Evolutionary conservation across 225 moss, liverwort and hornwort genomes (phyloP).

Genomic region (Ulota crispa): DNA sequence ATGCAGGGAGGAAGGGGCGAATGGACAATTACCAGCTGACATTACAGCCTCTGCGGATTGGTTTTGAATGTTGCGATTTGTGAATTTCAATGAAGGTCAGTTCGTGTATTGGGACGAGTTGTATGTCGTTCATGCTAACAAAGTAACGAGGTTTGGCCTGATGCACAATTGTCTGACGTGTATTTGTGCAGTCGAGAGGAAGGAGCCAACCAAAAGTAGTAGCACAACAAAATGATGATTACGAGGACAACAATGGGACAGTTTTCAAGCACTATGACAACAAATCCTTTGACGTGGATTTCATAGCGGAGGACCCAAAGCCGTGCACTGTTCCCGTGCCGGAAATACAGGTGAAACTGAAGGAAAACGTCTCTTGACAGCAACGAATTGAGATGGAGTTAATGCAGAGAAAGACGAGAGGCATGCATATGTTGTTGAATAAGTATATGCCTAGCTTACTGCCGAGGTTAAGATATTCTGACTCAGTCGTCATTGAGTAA

Average conservation of each 20-base stretch:
- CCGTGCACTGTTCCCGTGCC: constrained; percentile 17
- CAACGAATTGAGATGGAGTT: neutral
- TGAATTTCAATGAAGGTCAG: constrained; percentile 41
- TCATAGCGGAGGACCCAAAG: constrained; percentile 13
- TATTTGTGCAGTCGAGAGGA: constrained; percentile 24
- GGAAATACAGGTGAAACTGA: constrained; percentile 37
- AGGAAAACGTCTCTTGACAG: neutral
- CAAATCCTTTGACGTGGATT: constrained; percentile 44
- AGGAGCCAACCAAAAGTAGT: constrained; percentile 25
- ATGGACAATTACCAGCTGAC: constrained; percentile 23
- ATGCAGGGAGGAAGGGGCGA: neutral
- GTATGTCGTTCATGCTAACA: neutral
- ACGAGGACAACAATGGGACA: constrained; percentile 20
- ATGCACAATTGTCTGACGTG: constrained; percentile 8
- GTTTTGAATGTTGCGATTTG: neutral
- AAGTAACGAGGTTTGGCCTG: constrained; percentile 9
- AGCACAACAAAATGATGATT: constrained; percentile 17
- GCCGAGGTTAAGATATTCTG: neutral
- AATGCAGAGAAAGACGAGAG: neutral
- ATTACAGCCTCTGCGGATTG: constrained; percentile 1
- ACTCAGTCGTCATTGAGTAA: neutral
- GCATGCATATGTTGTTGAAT: neutral
- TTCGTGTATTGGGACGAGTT: constrained; percentile 1
- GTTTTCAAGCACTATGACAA: constrained; percentile 40
- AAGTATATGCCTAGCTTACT: neutral